Conservation (phyloP, 768 basidiomycete species). For the Tephrocybe rancida region DNA sequence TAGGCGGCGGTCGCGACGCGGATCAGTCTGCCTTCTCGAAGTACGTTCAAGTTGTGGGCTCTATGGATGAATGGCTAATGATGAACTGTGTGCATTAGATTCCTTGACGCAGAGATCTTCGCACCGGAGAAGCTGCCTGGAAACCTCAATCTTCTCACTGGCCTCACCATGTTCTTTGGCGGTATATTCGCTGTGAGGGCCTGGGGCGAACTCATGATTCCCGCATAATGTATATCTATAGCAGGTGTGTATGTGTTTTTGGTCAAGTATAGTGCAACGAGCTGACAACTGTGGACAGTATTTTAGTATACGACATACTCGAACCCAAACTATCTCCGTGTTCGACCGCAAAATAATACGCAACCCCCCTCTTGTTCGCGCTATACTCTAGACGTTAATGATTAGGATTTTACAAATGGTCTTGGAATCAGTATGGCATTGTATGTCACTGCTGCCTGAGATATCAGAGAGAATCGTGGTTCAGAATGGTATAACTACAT, state of each 20-base stretch:
- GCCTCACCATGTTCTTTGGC: constrained; percentile 66
- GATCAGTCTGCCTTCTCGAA: constrained; percentile 66
- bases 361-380: not conserved
- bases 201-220: constrained; percentile 81
- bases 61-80: constrained; percentile 25
- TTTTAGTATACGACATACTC: not conserved
- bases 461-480: not conserved
- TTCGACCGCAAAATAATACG: not conserved
- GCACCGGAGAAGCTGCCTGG: constrained; percentile 59
- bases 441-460: too few species aligned
- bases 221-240: constrained; percentile 41
- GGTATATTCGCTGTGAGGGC: constrained; percentile 72
- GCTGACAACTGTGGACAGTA: not conserved
- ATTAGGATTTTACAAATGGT: not conserved
- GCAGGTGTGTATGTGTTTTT: not conserved
- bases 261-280: not conserved
- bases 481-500: not conserved
- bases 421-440: too few species aligned
- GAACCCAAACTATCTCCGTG: not conserved
- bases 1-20: constrained; percentile 64
- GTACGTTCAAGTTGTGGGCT: constrained; percentile 21
- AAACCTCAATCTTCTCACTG: constrained; percentile 71
- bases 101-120: constrained; percentile 64
- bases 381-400: not conserved
- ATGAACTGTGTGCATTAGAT: constrained; percentile 26